A percentile compares a stretch with the other conserved stretches of the same genome.
Conservation (phyloP, 2,329 filamentous ascomycete species). For the Colletotrichum endophyticum region DNA sequence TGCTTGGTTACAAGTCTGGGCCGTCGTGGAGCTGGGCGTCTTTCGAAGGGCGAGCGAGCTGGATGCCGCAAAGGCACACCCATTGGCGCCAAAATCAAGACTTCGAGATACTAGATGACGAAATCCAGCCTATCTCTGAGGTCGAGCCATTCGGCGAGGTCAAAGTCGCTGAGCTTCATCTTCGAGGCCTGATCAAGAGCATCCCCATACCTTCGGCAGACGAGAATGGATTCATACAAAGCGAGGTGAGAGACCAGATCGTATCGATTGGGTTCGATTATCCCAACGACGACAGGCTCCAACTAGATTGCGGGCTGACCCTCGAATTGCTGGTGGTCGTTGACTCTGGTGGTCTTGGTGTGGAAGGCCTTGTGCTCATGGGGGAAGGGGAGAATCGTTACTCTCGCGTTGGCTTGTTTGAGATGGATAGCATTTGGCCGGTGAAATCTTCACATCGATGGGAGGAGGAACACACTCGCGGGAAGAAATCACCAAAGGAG, state of each 20-base stretch:
- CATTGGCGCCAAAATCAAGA: neutral
- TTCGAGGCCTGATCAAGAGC: neutral
- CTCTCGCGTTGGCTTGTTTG: neutral
- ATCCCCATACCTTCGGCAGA: neutral
- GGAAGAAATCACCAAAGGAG: neutral
- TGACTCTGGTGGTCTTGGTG: neutral
- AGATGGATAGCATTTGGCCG: neutral
- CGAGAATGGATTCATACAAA: neutral
- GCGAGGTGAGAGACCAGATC: neutral
- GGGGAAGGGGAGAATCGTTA: neutral
- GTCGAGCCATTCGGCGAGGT: neutral
- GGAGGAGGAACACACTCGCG: neutral
- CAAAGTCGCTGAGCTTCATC: neutral
- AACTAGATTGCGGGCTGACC: neutral
- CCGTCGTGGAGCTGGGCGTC: neutral
- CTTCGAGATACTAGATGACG: neutral
- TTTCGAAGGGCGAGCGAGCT: neutral
- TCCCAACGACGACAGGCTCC: neutral
- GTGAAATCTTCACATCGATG: neutral
- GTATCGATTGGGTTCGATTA: neutral
- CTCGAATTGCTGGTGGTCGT: neutral
- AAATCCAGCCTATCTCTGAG: neutral
- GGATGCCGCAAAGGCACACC: neutral
- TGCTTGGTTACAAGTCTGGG: neutral
- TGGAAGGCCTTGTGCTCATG: neutral